Evolutionary conservation across 768 basidiomycete genomes (phyloP).

Genomic region (Chalciporus pseudorubinellus): DNA sequence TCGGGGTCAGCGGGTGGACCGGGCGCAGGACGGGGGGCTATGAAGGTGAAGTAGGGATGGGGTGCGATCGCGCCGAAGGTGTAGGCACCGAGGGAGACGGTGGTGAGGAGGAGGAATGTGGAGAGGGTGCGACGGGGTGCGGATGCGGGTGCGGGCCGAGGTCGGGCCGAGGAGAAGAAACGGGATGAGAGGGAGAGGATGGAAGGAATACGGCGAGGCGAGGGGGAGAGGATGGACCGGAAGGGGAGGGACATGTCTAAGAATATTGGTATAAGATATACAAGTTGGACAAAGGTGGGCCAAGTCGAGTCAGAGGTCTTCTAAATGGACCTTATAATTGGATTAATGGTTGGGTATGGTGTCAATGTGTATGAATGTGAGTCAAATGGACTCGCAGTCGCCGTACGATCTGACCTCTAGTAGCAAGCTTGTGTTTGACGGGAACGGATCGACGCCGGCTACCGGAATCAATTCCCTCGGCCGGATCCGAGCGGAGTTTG

Average conservation of each 20-base stretch:
- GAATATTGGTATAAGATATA: not conserved
- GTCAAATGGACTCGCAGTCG: no score
- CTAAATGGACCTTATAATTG: not conserved
- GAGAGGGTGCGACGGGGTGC: constrained; percentile 9
- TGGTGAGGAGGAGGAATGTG: constrained; percentile 19
- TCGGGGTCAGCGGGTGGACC: constrained; percentile 55
- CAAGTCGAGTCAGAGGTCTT: not conserved
- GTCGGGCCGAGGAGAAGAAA: constrained; percentile 15
- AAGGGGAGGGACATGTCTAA: constrained; percentile 5
- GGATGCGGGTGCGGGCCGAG: not conserved
- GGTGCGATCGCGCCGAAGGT: constrained; percentile 67
- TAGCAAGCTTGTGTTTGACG: not conserved
- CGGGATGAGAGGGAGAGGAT: constrained; percentile 6
- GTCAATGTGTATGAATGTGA: no score
- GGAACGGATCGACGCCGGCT: no score
- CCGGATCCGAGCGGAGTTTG: constrained; percentile 21
- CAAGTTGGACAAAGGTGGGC: not conserved
- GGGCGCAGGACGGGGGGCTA: constrained; percentile 78
- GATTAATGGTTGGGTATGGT: no score
- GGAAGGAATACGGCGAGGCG: not conserved
- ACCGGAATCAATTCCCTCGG: constrained; percentile 8
- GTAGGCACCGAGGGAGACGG: constrained; percentile 35
- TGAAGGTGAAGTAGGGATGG: constrained; percentile 57
- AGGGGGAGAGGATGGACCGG: constrained; percentile 2
- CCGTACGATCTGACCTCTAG: no score